Evolutionary conservation across 306 rosid genomes (phyloP), one percentile per base, ranked within the genome.

Genomic region (Vigna mungo): DNA sequence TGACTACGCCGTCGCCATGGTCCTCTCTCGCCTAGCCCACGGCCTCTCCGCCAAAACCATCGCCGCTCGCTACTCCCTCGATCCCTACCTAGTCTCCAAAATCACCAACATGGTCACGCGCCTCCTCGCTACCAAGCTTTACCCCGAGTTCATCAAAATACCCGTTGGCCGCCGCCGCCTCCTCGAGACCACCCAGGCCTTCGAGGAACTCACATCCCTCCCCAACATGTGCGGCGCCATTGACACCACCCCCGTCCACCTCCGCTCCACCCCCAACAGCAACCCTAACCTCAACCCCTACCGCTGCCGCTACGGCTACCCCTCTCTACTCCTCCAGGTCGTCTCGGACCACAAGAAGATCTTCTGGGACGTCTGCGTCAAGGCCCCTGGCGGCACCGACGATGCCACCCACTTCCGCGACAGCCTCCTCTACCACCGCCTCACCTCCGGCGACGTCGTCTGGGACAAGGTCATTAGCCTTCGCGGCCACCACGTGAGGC

Each of bases 51-150:
- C 97, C 0, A 82, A 82, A 78, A 84, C 93, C 72, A 70, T 90
- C 10, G 97, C 97, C 4, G 9, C 88, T 0, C 92, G 96, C 15
- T 92, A 92, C 86, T 89, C 96, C 32, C 95, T 95, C 4, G 98
- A 95, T n/a, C 97, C 97, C n/a, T 95, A 89, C 70, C 91, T 92
- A 14, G 87, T 92, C 48, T 87, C 98, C 74, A 95, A 92, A 81
- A 95, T 95, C 79, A 95, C 98, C 71, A 95, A 95, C 87, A 92
- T 95, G 97, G 93, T 90, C 73, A 95, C 97, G 23, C 93, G 97
- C 59, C 95, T 92, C 13, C 86, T 95, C 4, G 95, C 97, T 8
- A 95, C 98, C n/a, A 92, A 90, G 78, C 92, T 95, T 49, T 95
- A 90, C 81, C 92, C 91, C 0, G 97, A 95, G 14, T 90, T 90